Percentiles rank a stretch among this genome's conserved stretches.
Evolutionary conservation across 176 grass and related monocot species (phyloP).

Genomic region (Pharus latifolius): DNA sequence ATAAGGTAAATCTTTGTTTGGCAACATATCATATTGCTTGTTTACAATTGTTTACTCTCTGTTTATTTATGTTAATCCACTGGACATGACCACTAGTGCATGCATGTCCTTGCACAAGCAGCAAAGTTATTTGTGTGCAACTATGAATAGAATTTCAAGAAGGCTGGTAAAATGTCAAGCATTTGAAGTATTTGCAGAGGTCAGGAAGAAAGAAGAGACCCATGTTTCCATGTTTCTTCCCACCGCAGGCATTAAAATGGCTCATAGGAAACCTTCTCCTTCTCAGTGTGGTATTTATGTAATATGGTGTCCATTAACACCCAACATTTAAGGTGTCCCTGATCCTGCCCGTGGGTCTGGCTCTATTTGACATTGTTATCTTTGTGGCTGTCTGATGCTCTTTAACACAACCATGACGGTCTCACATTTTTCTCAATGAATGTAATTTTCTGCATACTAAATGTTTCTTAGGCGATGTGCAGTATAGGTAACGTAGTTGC

Average conservation of each 20-base stretch:
- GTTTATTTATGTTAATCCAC: not conserved
- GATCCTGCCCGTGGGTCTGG: not conserved
- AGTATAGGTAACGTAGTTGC: no score
- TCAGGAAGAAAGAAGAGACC: not conserved
- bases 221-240: not conserved
- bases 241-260: not conserved
- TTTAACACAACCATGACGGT: not conserved
- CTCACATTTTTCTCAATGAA: not conserved
- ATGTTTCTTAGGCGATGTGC: not conserved
- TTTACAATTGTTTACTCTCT: not conserved
- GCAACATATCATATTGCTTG: not conserved
- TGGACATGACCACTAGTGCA: not conserved
- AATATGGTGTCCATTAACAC: not conserved
- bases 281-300: not conserved
- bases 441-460: not conserved
- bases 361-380: not conserved
- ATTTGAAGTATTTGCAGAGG: not conserved
- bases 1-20: slow-evolving; percentile 43
- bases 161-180: not conserved
- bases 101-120: not conserved
- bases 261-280: not conserved
- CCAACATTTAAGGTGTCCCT: not conserved
- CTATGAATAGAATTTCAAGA: not conserved
- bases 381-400: not conserved
- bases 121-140: not conserved